Evolutionary conservation across 2,329 filamentous ascomycete species (phyloP).

Genomic region (Botrytis byssoidea): DNA sequence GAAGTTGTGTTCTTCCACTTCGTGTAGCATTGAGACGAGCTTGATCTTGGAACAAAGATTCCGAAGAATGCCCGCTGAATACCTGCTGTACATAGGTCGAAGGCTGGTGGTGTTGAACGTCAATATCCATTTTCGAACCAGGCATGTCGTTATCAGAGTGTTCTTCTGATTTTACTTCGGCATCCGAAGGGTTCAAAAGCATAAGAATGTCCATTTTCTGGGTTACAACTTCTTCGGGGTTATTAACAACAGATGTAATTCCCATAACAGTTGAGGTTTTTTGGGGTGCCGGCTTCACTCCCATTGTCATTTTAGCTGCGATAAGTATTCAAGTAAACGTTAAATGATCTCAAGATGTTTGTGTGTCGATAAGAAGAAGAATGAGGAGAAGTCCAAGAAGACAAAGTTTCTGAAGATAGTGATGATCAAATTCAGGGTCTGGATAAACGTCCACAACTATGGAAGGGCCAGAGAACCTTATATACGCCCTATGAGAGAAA

Average conservation of each 20-base stretch:
- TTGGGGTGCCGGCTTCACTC: neutral
- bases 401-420: neutral
- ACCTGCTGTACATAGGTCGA: constrained; percentile 1
- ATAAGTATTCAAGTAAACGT: neutral
- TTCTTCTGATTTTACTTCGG: neutral
- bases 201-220: constrained; percentile 14
- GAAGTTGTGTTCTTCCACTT: constrained; percentile 8
- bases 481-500: neutral
- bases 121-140: neutral
- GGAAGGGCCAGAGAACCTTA: constrained; percentile 3
- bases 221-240: neutral
- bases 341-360: neutral
- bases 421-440: neutral
- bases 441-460: neutral
- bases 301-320: neutral
- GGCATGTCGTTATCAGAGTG: neutral
- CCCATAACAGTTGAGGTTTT: constrained; percentile 13
- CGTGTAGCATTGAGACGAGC: neutral
- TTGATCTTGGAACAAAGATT: neutral
- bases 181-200: constrained; percentile 4
- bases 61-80: neutral
- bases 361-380: neutral
- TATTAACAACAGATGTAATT: constrained; percentile 12
- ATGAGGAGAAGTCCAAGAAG: neutral
- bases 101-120: constrained; percentile 1